phyloP scores from a whole-genome alignment of 768 basidiomycete species.

The Tubosaeta brunneosetosa region DNA sequence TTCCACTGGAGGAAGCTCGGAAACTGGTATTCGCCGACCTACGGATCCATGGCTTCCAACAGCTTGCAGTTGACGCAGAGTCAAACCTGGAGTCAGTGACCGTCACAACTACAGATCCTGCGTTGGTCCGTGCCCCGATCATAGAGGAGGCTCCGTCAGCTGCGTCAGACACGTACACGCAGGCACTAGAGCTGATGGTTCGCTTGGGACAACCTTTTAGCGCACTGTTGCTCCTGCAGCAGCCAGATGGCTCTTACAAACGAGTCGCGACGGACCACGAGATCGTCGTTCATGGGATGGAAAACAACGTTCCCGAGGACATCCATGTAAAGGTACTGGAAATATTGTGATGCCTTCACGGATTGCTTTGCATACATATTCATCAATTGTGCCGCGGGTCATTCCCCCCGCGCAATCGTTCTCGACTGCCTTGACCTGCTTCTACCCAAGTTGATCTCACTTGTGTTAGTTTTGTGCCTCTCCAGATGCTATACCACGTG shows the following conservation, averaged over 20 bases:
- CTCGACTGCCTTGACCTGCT: no score
- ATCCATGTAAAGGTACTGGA: conserved; percentile 2
- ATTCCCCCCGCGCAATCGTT: no score
- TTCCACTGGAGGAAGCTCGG: not conserved
- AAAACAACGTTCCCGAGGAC: not conserved
- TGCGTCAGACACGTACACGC: not conserved
- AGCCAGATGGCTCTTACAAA: not conserved
- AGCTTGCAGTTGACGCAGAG: not conserved
- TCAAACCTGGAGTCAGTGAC: not conserved
- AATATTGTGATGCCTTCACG: not conserved
- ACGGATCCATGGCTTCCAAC: not conserved
- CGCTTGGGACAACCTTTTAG: conserved; percentile 3
- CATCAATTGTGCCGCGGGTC: no score
- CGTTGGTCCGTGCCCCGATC: not conserved
- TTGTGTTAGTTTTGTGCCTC: no score
- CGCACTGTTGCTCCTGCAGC: conserved; percentile 1
- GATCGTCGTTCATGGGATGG: not conserved
- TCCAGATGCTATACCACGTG: no score
- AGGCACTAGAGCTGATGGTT: conserved; percentile 1
- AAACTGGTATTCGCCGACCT: not conserved
- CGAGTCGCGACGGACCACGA: conserved; percentile 8
- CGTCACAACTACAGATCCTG: not conserved
- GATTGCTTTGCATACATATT: no score
- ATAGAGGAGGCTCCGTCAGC: not conserved
- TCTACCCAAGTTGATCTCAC: no score